Evolutionary conservation across 495 filamentous ascomycete species (phyloP).

Genomic region (Patellaria atrata): DNA sequence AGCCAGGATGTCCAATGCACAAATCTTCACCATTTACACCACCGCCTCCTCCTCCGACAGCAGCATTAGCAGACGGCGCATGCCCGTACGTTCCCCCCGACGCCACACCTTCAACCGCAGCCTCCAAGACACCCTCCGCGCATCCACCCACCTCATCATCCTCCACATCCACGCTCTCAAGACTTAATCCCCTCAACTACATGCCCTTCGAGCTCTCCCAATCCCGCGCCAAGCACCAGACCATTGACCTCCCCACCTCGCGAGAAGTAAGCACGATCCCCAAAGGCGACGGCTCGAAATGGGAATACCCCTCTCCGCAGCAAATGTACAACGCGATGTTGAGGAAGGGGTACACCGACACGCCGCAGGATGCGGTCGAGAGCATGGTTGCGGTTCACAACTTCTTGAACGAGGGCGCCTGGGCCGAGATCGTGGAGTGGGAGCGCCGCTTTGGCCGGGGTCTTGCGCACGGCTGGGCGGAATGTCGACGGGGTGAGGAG

Average conservation of each 20-base stretch:
- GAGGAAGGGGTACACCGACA: slow-evolving; percentile 90
- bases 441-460: slow-evolving; percentile 71
- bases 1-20: slow-evolving; percentile 93
- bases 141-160: slow-evolving; percentile 19
- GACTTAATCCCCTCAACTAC: slow-evolving; percentile 86
- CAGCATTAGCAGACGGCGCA: slow-evolving; percentile 32
- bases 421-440: slow-evolving; percentile 86
- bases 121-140: slow-evolving; percentile 26
- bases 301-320: slow-evolving; percentile 97
- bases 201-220: slow-evolving; percentile 85
- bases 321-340: slow-evolving; percentile 99
- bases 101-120: slow-evolving; percentile 34
- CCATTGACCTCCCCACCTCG: slow-evolving; percentile 52
- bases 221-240: slow-evolving; percentile 56
- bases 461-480: slow-evolving; percentile 53
- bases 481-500: slow-evolving; percentile 60
- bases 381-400: slow-evolving; percentile 96
- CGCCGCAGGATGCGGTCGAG: slow-evolving; percentile 84
- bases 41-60: slow-evolving; percentile 22
- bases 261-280: slow-evolving; percentile 81
- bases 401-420: slow-evolving; percentile 94
- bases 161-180: slow-evolving; percentile 47
- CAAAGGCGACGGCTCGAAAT: slow-evolving; percentile 57
- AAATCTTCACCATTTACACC: slow-evolving; percentile 38
- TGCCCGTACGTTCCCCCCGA: slow-evolving; percentile 32